These are phyloP conservation scores for Carex pumila DNA, from an alignment of 176 grass and related monocot species.

Conservation along the genomic window DNA sequence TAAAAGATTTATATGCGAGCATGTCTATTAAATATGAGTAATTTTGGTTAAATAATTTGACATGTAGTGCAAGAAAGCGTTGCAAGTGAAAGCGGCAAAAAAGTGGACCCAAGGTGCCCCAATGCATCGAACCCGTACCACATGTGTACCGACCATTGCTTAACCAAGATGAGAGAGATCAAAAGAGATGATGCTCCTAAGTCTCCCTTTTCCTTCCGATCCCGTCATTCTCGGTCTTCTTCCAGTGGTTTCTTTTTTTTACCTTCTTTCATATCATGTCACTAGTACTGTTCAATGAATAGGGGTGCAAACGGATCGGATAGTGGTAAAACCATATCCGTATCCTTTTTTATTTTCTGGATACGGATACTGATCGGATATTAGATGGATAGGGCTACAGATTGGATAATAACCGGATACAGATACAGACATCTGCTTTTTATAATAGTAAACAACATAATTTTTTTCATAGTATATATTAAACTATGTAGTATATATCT, in stretches of 20 bases:
- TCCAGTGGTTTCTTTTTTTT: conserved; percentile 36
- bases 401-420: no score
- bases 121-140: conserved; percentile 81
- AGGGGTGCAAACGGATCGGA: no score
- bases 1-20: background rate
- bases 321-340: no score
- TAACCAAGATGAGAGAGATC: conserved; percentile 33
- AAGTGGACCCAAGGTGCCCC: conserved; percentile 67
- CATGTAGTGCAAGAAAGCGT: conserved; percentile 42
- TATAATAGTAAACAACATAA: no score
- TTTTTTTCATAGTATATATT: no score
- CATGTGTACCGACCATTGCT: conserved; percentile 61
- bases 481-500: no score
- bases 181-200: conserved; percentile 36
- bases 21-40: conserved; percentile 2
- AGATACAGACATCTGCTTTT: no score
- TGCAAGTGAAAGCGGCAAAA: conserved; percentile 29
- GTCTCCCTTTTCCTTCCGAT: conserved; percentile 48
- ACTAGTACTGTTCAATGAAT: background rate
- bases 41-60: background rate
- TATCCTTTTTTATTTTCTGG: no score
- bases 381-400: no score
- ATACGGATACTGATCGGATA: no score
- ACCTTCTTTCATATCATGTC: background rate
- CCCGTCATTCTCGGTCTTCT: conserved; percentile 39